These are phyloP conservation scores for Podosphaera leucotricha DNA, from an alignment of 2,329 filamentous ascomycete species.

Conservation along the genomic window DNA sequence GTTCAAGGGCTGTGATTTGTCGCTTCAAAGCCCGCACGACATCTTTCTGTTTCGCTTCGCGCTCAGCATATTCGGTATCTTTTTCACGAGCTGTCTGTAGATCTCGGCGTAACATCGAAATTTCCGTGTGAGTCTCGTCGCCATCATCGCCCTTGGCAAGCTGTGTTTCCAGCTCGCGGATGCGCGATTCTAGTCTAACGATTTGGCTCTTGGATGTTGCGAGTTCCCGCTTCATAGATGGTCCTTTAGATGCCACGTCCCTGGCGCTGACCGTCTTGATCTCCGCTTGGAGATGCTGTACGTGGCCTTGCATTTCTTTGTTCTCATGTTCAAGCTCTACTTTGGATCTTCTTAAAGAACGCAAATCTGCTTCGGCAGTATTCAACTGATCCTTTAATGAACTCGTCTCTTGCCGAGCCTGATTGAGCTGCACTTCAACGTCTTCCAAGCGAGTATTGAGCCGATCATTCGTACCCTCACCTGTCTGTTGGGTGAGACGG, in stretches of 20 bases:
- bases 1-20: conserved; percentile 42
- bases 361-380: conserved; percentile 34
- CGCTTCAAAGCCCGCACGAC: conserved; percentile 37
- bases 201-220: conserved; percentile 32
- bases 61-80: conserved; percentile 38
- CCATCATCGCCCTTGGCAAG: conserved; percentile 16
- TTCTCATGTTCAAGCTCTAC: conserved; percentile 38
- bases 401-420: conserved; percentile 35
- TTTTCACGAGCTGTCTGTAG: conserved; percentile 38
- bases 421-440: conserved; percentile 30
- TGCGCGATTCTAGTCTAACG: conserved; percentile 35
- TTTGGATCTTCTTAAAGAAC: conserved; percentile 30
- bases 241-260: conserved; percentile 23
- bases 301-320: conserved; percentile 38
- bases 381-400: conserved; percentile 37
- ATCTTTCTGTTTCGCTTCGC: conserved; percentile 40
- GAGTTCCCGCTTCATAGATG: conserved; percentile 22
- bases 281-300: conserved; percentile 33
- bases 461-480: conserved; percentile 23
- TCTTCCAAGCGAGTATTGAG: conserved; percentile 34
- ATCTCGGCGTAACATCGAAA: conserved; percentile 37
- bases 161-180: conserved; percentile 23
- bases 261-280: conserved; percentile 41
- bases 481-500: conserved; percentile 11
- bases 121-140: conserved; percentile 25